These are phyloP conservation scores for Fistulifera pelliculosa DNA, from an alignment of 108 stramenopile genomes.

Conservation along the genomic window DNA sequence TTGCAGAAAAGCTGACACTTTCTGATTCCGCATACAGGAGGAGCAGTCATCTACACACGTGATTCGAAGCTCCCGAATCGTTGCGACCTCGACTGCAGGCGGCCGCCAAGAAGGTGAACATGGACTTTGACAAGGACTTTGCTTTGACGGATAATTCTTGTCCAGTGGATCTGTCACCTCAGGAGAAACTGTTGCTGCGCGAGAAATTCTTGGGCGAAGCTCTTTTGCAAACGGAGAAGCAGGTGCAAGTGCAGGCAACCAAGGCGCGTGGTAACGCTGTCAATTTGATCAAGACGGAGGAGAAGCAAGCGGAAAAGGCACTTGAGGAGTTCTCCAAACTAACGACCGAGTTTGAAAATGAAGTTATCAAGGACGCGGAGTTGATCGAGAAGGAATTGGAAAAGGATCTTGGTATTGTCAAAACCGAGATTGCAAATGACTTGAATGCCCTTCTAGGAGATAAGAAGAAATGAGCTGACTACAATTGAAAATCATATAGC, in stretches of 20 bases:
- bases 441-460: too few species aligned
- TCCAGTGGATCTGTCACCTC: constrained; percentile 27
- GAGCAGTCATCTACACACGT: constrained; percentile 91
- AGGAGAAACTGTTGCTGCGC: constrained; percentile 46
- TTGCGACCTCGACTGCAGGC: constrained; percentile 65
- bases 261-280: constrained; percentile 60
- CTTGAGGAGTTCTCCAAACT: constrained; percentile 58
- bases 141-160: constrained; percentile 68
- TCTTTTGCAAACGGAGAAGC: constrained; percentile 66
- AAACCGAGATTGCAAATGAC: too few species aligned
- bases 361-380: constrained; percentile 17
- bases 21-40: too few species aligned
- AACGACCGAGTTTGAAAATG: constrained; percentile 56
- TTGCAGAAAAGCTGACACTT: too few species aligned
- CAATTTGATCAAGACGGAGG: constrained; percentile 66
- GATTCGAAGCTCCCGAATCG: constrained; percentile 66
- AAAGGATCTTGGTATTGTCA: too few species aligned
- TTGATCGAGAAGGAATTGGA: too few species aligned
- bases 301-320: constrained; percentile 49
- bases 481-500: too few species aligned
- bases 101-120: constrained; percentile 79
- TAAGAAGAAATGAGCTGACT: too few species aligned
- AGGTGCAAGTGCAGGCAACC: constrained; percentile 67
- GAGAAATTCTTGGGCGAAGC: constrained; percentile 83
- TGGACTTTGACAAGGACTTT: constrained; percentile 83